Conservation (phyloP, 1,284 basidiomycete species). For the Moesziomyces globuligerus region DNA sequence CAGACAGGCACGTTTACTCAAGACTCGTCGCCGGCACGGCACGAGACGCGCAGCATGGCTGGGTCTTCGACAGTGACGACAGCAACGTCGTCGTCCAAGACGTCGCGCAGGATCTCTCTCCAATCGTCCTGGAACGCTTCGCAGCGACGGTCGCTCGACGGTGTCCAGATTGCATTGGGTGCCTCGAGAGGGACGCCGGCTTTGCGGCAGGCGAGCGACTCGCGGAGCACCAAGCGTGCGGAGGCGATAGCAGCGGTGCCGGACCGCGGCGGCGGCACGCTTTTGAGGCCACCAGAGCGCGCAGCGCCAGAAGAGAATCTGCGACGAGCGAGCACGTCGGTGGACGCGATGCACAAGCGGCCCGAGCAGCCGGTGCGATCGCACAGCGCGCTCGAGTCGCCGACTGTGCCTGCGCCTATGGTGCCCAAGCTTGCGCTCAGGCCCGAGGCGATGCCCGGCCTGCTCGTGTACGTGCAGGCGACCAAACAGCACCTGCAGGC, state of each 20-base stretch:
- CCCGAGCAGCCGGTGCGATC: not conserved
- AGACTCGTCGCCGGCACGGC: not conserved
- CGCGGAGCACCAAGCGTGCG: not conserved
- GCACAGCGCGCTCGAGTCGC: constrained; percentile 11
- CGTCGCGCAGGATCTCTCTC: constrained; percentile 12
- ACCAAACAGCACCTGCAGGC: constrained; percentile 48
- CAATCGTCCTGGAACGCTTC: constrained; percentile 8
- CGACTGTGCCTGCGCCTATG: constrained; percentile 1
- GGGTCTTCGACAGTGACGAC: not conserved
- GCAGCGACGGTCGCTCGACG: constrained; percentile 14
- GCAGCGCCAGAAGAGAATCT: not conserved
- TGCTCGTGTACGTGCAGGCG: constrained; percentile 52
- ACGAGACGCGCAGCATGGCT: not conserved
- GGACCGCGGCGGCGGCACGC: constrained; percentile 6
- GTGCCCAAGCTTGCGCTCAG: constrained; percentile 46
- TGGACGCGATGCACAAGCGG: constrained; percentile 12
- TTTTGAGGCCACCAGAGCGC: not conserved
- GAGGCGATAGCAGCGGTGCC: not conserved
- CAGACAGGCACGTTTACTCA: not conserved
- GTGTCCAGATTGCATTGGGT: not conserved
- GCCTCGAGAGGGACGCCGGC: not conserved
- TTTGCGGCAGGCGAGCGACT: not conserved
- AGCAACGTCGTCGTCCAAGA: constrained; percentile 1
- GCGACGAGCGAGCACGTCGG: constrained; percentile 17
- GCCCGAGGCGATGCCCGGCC: constrained; percentile 52